Base-by-base conservation (phyloP, 2,329 filamentous ascomycete genomes). In the Incumbomyces lentus region DNA sequence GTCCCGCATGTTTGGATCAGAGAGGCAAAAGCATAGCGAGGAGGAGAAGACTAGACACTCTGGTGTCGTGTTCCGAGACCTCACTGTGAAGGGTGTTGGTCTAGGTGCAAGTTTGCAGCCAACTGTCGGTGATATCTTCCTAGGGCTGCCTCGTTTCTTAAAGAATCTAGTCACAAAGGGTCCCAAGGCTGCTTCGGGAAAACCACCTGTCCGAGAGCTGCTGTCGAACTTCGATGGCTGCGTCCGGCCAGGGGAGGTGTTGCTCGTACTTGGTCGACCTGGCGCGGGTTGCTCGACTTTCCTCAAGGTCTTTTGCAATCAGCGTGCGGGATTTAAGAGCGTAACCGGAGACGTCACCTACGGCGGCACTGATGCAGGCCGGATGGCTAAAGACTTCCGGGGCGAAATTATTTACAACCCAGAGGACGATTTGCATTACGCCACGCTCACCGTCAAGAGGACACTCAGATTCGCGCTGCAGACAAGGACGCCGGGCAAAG, bases 341-440 rank as follows among this genome's bases (percentile, higher is more conserved):
- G 71, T 84, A 2, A 60, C 69, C 1, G 81, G 81, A 0, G 67
- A 69, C 39, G 68, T 73, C 18, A 63, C 59, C 7, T 75, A 82
- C 54, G 76, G 75, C n/a, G 74, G 75, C 8, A 75, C 74, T 1
- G 65, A 72, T 53, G 67, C 74, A 0, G 59, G 67, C 6, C 66
- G 64, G 12, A 74, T 76, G 70, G 62, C 59, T 2, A 71, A 75
- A 51, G 70, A 66, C 8, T 72, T 68, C 52, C 60, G 66, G 18
- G 68, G 68, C 12, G 66, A 71, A 55, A 63, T 67, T 37, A 69
- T 86, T 11, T 89, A 90, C 61, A 87, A 86, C 55, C 81, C 86
- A 12, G 85, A 90, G 64, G 78, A 82, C 22, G 83, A 87, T 59
- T 72, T 82, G 22, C 84, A 89, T 59, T 89, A 87, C 52, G 80